phyloP scores from a whole-genome alignment of 2,329 filamentous ascomycete genomes.

The Periconia macrospinosa region DNA sequence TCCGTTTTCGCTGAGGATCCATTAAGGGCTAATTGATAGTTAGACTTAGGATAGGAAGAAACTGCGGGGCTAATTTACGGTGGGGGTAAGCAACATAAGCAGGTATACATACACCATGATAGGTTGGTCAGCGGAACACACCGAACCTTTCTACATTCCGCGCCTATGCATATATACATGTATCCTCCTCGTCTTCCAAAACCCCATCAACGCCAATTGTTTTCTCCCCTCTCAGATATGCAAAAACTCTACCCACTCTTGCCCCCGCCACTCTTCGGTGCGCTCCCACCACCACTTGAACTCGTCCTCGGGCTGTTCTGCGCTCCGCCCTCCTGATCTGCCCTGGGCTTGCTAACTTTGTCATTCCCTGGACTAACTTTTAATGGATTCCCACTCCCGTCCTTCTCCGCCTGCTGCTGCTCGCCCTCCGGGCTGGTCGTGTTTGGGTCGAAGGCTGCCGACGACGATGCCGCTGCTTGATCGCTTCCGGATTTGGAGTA shows the following conservation, averaged over 20 bases:
- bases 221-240: no score
- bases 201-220: no score
- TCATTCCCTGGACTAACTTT: slow-evolving; percentile 64
- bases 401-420: slow-evolving; percentile 44
- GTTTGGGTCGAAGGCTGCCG: slow-evolving; percentile 69
- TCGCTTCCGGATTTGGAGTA: slow-evolving; percentile 69
- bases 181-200: neutral
- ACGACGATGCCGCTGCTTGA: slow-evolving; percentile 56
- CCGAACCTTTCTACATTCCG: neutral
- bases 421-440: slow-evolving; percentile 69
- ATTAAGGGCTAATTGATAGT: no score
- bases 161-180: neutral
- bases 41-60: no score
- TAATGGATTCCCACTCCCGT: slow-evolving; percentile 46
- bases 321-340: slow-evolving; percentile 43
- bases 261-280: slow-evolving; percentile 34
- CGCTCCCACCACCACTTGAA: slow-evolving; percentile 32
- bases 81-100: neutral
- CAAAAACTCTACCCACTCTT: slow-evolving; percentile 22
- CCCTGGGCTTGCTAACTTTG: slow-evolving; percentile 57
- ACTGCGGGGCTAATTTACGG: no score
- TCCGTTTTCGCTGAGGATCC: no score
- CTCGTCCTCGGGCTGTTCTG: slow-evolving; percentile 30
- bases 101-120: neutral
- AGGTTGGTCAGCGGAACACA: no score